Evolutionary conservation across 2,329 filamentous ascomycete genomes (phyloP), one percentile per base, ranked within the genome.

Genomic region (Colletotrichum agaves): DNA sequence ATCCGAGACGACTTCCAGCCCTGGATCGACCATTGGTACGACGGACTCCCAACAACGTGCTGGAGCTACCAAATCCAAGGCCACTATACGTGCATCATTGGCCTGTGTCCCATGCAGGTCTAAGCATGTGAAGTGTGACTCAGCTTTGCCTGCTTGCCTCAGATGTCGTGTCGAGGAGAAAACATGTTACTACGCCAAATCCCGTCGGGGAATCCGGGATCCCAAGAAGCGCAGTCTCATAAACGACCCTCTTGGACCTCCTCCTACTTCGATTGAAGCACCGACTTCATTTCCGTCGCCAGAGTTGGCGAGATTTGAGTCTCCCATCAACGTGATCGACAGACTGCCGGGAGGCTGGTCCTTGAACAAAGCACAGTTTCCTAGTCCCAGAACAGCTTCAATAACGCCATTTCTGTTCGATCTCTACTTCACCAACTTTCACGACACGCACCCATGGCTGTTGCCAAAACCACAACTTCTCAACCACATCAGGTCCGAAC

Each of bases 51-150:
- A 56, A 31, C 49, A 53, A 41, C 66, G 66, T 46, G 66, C 66
- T 17, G 66, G 66, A 2, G 66, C 66, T 6, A 61, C 56, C 3
- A 69, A 73, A 23, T 75, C 76, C 33, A 78, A 77, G 58, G 73
- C 74, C 13, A 74, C 73, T 39, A 82, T 86, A 60, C 78, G 79
- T 59, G 79, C 79, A 23, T 81, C 79, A 11, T 71, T 81, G 37
- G 79, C 79, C 55, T 81, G 79, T 52, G 75, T 83, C 76, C 86
- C 87, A 71, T 87, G 83, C 63, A 80, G 79, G 23, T 76, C 77
- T 66, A 86, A 82, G 73, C 85, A 87, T 56, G 87, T 65, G 50
- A 71, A 62, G 71, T 72, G 43, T 70, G 43, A 65, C 46, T 60
- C 50, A 15, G 52, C 79, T 77, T 57, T 77, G 73, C 63, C 79